Evolutionary conservation across 2,329 filamentous ascomycete species (phyloP), one percentile per base, ranked within the genome.

Genomic region (Penicillium sp.): DNA sequence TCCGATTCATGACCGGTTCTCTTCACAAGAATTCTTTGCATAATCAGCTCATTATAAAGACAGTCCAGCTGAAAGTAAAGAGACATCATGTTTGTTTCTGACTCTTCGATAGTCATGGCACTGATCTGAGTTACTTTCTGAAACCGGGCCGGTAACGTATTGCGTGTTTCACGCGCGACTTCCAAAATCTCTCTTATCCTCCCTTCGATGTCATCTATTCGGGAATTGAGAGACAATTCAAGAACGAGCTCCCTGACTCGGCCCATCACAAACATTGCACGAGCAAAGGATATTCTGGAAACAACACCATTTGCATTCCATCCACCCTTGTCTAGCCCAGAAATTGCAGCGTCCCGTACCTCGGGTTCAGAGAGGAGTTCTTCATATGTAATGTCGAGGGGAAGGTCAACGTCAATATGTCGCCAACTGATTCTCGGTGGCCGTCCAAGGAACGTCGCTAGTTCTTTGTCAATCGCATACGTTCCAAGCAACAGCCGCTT

Each of bases 381-480:
- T 1, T 66, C 62, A 35, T 65, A 63, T 23, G 63, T 62, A 26
- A 70, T 47, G 23, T 70, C 66, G 16, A 69, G 56, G 7, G 66
- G 67, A 47, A 62, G 52, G n/a, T 52, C 47, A 11, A 62, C 59
- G 43, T 69, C 62, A 49, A 65, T 68, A 55, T 68, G 68, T 20
- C 61, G 61, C 53, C 62, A 63, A 18, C 62, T 63, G 11, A 70
- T 61, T 3, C 64, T 59, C 3, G 66, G 67, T 9, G 68, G 67
- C 20, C 68, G 61, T 12, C 66, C 66, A 2, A 68, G 52, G 47
- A 69, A 65, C 7, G 64, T 68, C 1, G 67, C 62, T 8, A 68
- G 59, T 23, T 61, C 64, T 56, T 68, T 70, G 53, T 70, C 68
- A 3, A 63, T 30, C n/a, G 55, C 55, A 47, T 68, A 67, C 7